Evolutionary conservation across 2,329 filamentous ascomycete species (phyloP), one percentile per base, ranked within the genome.

Genomic region (Pochonia chlamydosporia): DNA sequence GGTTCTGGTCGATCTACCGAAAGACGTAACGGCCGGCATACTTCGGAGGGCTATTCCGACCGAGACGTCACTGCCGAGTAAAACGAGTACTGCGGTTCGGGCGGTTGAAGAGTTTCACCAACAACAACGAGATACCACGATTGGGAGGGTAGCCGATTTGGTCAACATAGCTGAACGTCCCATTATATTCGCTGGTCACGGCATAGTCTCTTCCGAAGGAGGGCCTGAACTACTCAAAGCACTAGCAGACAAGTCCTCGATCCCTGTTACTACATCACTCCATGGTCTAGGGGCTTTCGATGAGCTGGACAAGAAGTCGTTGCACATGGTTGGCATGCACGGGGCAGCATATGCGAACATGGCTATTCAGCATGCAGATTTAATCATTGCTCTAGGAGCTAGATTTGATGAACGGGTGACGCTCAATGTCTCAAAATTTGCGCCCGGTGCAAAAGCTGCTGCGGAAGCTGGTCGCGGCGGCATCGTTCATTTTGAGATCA

Each of bases 291-390:
- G 93, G 59, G 89, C 82, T 18, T 97, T 86, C 56, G 91, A 97
- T 60, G 93, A 97, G 73, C 79, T 93, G 10, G 89, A 97, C 61
- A 82, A 89, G 56, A 96, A 96, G 79, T 87, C 91, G 37, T 78
- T 97, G 44, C 91, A 97, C 72, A 99, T 99, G 93, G 82, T 97
- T 25, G 93, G 93, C 54, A 97, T 97, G 92, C 92, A 97, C 74
- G 93, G 93, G 51, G 87, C 91, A 7, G 91, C 90, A 7, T 99
- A 95, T 62, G 93, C 93, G 65, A 99, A 99, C 75, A 89, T 96
- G 86, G 82, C 93, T n/a, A 96, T 99, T 74, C 92, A 99, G 70
- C 87, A 96, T 65, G 88, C 93, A 13, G 93, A 99, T 70, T 76
- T 99, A 53, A 93, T 99, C 67, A 89, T 99, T 60, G 92, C 92